These are phyloP conservation scores for Exophiala aquamarina DNA, from an alignment of 2,329 filamentous ascomycete species.

Conservation along the genomic window DNA sequence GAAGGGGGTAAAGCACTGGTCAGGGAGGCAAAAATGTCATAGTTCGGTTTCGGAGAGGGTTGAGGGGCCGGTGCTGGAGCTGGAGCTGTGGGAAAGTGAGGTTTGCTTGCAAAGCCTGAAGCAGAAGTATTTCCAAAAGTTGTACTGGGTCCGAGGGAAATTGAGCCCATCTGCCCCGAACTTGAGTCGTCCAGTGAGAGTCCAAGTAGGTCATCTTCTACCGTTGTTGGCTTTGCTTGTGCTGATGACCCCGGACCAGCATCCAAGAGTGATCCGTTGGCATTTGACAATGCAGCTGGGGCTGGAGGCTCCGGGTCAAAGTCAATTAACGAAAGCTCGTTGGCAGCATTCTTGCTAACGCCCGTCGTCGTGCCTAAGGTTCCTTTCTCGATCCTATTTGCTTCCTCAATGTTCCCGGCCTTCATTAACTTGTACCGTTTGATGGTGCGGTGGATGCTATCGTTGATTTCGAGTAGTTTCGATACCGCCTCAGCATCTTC, in stretches of 20 bases:
- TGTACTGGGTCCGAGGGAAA: constrained; percentile 75
- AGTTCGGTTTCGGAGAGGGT: constrained; percentile 51
- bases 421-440: constrained; percentile 95
- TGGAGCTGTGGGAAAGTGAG: constrained; percentile 21
- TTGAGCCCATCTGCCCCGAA: constrained; percentile 75
- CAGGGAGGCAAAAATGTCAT: constrained; percentile 58
- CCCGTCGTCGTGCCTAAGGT: constrained; percentile 68
- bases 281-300: constrained; percentile 34
- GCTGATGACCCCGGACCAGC: constrained; percentile 42
- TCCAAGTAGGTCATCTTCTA: constrained; percentile 90
- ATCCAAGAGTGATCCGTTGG: constrained; percentile 36
- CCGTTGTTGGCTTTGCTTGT: constrained; percentile 58
- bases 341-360: constrained; percentile 64
- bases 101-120: constrained; percentile 17
- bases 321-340: constrained; percentile 91
- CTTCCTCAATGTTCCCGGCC: constrained; percentile 84
- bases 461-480: constrained; percentile 94
- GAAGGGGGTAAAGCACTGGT: constrained; percentile 48
- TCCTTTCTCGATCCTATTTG: constrained; percentile 79
- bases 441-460: constrained; percentile 96
- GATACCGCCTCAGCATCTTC: constrained; percentile 95
- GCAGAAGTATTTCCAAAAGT: constrained; percentile 35
- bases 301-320: constrained; percentile 62
- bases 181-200: constrained; percentile 73
- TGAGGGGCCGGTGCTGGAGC: constrained; percentile 40